Base-by-base conservation (phyloP, 306 rosid species). In the Trichosanthes cucumerina region DNA sequence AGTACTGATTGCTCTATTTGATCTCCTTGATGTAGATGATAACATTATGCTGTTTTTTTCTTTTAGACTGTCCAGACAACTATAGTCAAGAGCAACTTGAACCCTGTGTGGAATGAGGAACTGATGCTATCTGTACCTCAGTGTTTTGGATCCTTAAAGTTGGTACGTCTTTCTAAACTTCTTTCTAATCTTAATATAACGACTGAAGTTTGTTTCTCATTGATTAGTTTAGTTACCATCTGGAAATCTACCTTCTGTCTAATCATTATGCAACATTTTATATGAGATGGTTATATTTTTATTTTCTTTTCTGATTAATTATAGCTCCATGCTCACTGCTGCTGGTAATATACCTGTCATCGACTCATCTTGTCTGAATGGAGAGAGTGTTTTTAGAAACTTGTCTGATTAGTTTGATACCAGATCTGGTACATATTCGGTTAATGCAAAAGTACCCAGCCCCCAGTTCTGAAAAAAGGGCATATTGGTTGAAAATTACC, bases 101-200 rank as follows among this genome's bases (percentile, higher is more conserved):
- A 96, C 81, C 99, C 99, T 33, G 96, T 96, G 76, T 96, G 99
- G 99, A 90, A 96, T 84, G 98, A 92, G 87, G 99, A 96, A 73
- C 93, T 86, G 83, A 96, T 90, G 98, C 89, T 96, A 74, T 96
- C 98, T 59, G 97, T 96, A 82, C 99, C 99, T 33, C 91, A 89
- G 79, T 54, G 57, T 50, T 96, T 38, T 79, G 98, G 99, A 80
- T 75, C 89, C 47, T 52, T 96, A 79, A 93, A 92, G 82, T 79
- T 96, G 99, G 99, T 91, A 91, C 60, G 93, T 14, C 57, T 49
- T 73, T 73, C 82, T 80, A 72, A 59, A 28, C 47, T 62, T 81
- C 43, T 64, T 16, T 23, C 46, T 70, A 70, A 24, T 44, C 39
- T 70, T 44, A n/a, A 26, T 28, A 47, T 47, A 47, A 26, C 15